Percentiles rank a stretch among this genome's conserved stretches.
phyloP scores from a whole-genome alignment of 192 early-diverging fungal species.

The Helicostylum pulchrum region DNA sequence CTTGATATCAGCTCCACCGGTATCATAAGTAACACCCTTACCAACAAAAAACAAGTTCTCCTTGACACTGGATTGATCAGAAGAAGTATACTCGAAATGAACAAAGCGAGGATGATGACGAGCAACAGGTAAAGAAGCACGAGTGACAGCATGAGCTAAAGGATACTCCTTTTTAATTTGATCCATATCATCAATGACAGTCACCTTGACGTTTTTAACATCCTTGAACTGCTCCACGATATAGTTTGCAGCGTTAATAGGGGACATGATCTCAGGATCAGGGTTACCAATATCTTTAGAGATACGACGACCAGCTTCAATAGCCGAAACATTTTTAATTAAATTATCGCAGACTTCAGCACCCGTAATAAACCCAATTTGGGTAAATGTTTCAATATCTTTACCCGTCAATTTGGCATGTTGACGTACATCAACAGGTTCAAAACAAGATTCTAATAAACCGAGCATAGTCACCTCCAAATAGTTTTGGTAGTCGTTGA shows the following conservation, averaged over 20 bases:
- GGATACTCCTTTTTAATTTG: constrained; percentile 78
- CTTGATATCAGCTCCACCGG: constrained; percentile 87
- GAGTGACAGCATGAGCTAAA: constrained; percentile 73
- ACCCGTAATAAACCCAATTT: constrained; percentile 55
- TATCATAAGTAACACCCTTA: constrained; percentile 91
- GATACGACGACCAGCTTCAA: constrained; percentile 72
- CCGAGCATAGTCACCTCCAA: constrained; percentile 74
- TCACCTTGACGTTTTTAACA: constrained; percentile 51
- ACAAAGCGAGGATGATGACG: constrained; percentile 67
- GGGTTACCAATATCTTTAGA: constrained; percentile 80
- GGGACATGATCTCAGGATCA: constrained; percentile 87
- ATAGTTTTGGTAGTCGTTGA: constrained; percentile 64
- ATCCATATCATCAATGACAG: constrained; percentile 66
- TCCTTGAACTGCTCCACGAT: constrained; percentile 62
- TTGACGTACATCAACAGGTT: constrained; percentile 79
- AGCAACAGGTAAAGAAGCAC: constrained; percentile 62
- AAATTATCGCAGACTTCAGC: constrained; percentile 34
- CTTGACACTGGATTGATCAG: constrained; percentile 66
- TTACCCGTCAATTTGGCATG: constrained; percentile 48
- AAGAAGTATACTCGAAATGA: constrained; percentile 64
- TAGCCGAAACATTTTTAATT: constrained; percentile 56
- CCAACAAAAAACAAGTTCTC: constrained; percentile 85
- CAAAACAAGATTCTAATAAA: constrained; percentile 67
- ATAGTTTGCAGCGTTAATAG: constrained; percentile 66
- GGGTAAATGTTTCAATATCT: constrained; percentile 51